Base-by-base conservation (phyloP, 2,329 filamentous ascomycete genomes). In the Apiospora phragmitis region DNA sequence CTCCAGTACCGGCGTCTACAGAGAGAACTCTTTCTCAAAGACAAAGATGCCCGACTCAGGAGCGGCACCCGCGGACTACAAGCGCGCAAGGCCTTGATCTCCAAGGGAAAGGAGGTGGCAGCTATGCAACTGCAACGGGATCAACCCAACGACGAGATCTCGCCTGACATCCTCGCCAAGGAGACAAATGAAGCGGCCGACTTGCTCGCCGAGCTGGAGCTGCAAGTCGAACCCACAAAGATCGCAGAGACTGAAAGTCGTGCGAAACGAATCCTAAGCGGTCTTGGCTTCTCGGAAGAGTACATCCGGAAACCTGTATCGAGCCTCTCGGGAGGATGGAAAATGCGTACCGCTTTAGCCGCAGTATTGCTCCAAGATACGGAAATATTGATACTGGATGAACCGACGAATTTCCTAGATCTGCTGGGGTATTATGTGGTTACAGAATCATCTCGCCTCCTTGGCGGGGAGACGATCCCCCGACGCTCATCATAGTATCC, bases 321-420 rank as follows among this genome's bases (percentile, higher is more conserved):
- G 0, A 89, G 89, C 45, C 84, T 97, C 2, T 96, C 93, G 0
- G 94, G 94, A 8, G 94, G 92, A 2, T 94, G 92, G 92, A 88
- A 86, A 72, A 94, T 93, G 89, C 88, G 92, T 12, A 89, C 89
- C 38, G 85, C 90, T 71, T 84, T 94, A 0, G 91, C 91, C 2
- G 84, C 85, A 3, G 89, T 90, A 0, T 84, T 97, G 4, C 87
- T 94, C 1, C 91, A 94, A 72, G 88, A 91, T 9, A 89, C 91
- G 0, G 93, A 97, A 74, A 89, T 97, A 2, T 85, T 97, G 71
- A 91, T 97, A 68, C 88, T 97, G 2, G 94, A 97, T 79, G 94
- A 97, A 78, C 94, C 94, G 0, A 97, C 94, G 43, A 97, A 97
- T 77, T 97, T 94, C 77, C 86, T 97, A 1, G 94, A 97, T 76